A percentile compares a stretch with the other conserved stretches of the same genome.
Evolutionary conservation across 202 grass and related monocot species (phyloP).

Genomic region (Eragrostis tef): DNA sequence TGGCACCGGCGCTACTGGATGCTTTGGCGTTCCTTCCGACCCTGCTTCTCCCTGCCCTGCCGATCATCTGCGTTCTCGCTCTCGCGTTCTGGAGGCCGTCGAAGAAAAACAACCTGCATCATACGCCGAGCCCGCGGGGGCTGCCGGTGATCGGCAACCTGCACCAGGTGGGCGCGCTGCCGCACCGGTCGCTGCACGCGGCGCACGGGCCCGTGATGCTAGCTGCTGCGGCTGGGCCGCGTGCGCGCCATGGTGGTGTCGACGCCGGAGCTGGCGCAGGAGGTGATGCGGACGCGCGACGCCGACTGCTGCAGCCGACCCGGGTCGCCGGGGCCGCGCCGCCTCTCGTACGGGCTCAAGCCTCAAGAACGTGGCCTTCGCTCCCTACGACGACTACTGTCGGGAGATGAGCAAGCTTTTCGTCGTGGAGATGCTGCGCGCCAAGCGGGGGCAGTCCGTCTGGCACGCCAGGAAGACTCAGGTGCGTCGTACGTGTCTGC

Average conservation of each 20-base stretch:
- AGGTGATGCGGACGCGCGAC: slow-evolving; percentile 45
- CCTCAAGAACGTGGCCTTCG: slow-evolving; percentile 42
- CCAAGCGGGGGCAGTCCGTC: not conserved
- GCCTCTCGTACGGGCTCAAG: slow-evolving; percentile 30
- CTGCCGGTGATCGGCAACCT: slow-evolving; percentile 64
- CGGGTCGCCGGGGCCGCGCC: slow-evolving; percentile 10
- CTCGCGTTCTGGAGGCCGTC: not conserved
- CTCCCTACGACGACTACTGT: slow-evolving; percentile 38
- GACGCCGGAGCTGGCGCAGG: slow-evolving; percentile 40
- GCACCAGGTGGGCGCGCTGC: slow-evolving; percentile 56
- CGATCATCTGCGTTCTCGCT: not conserved
- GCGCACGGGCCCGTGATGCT: slow-evolving; percentile 50
- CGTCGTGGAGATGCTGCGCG: slow-evolving; percentile 28
- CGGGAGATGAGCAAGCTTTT: slow-evolving; percentile 35
- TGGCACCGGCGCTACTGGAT: not conserved
- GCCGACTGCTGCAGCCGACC: slow-evolving; percentile 46
- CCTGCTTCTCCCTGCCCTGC: not conserved
- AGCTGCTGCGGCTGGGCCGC: slow-evolving; percentile 48
- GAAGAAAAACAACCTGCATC: not conserved
- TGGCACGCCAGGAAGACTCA: slow-evolving; percentile 19
- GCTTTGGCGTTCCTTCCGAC: not conserved
- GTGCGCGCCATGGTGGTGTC: slow-evolving; percentile 50
- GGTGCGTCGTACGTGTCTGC: not conserved
- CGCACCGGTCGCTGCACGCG: slow-evolving; percentile 45
- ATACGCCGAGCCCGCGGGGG: slow-evolving; percentile 39